phyloP scores from a whole-genome alignment of 768 basidiomycete genomes.

The Podaxis sp. region DNA sequence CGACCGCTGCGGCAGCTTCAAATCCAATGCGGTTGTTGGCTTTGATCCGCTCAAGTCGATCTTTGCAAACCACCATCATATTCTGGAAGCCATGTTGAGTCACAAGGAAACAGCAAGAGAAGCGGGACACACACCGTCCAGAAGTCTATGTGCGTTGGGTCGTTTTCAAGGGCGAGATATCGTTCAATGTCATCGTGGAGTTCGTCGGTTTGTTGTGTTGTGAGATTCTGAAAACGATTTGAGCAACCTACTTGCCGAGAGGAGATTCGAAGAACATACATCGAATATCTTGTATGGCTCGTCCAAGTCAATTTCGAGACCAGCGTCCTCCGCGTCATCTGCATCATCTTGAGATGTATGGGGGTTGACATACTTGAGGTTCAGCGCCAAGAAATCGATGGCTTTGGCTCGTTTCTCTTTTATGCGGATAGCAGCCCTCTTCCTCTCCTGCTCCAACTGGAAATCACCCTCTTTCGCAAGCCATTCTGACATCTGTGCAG shows the following conservation, averaged over 20 bases:
- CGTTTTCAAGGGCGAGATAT: constrained; percentile 84
- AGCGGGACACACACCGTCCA: constrained; percentile 73
- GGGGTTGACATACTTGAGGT: constrained; percentile 88
- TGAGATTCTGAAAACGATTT: constrained; percentile 62
- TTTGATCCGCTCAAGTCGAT: constrained; percentile 78
- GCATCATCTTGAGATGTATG: constrained; percentile 66
- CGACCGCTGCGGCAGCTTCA: constrained; percentile 79
- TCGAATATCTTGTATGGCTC: constrained; percentile 98
- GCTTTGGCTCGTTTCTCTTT: constrained; percentile 97
- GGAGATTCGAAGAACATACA: constrained; percentile 45
- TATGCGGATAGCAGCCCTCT: constrained; percentile 89
- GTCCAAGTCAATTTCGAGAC: constrained; percentile 96
- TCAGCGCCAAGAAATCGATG: constrained; percentile 96
- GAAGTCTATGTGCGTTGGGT: constrained; percentile 88
- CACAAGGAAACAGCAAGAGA: not conserved
- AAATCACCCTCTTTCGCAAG: constrained; percentile 96
- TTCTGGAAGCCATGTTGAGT: constrained; percentile 48
- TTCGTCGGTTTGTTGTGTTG: constrained; percentile 86
- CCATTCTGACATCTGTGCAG: constrained; percentile 98
- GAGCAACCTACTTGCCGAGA: constrained; percentile 15
- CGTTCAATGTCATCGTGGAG: constrained; percentile 92
- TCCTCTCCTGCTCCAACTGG: constrained; percentile 91
- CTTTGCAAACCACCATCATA: constrained; percentile 97
- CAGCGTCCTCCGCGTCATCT: constrained; percentile 64
- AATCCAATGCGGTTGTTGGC: constrained; percentile 58